Conservation (phyloP, 352 stramenopile species). For the Phytophthora pistaciae region DNA sequence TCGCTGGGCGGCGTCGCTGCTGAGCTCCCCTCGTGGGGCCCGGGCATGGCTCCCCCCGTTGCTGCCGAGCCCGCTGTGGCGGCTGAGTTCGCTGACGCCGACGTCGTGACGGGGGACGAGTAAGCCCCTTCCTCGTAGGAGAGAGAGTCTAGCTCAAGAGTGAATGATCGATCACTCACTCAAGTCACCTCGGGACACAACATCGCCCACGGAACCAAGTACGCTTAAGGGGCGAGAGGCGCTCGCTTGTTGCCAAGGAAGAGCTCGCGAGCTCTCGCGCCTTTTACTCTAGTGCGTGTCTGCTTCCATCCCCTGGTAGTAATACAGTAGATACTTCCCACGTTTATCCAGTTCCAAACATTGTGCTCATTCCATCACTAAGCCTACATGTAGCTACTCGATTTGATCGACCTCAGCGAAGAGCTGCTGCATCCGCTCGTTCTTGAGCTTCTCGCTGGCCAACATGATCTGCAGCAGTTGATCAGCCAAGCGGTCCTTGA, state of each 20-base stretch:
- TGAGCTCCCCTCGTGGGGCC: conserved; percentile 63
- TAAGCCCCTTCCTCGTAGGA: conserved; percentile 28
- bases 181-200: conserved; percentile 19
- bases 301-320: conserved; percentile 43
- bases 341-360: conserved; percentile 22
- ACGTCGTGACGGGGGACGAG: conserved; percentile 54
- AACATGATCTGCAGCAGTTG: conserved; percentile 84
- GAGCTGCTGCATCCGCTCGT: conserved; percentile 76
- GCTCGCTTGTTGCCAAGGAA: conserved; percentile 32
- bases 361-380: conserved; percentile 12
- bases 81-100: conserved; percentile 48
- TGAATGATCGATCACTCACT: neutral
- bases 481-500: conserved; percentile 79
- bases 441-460: conserved; percentile 73
- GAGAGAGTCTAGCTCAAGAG: conserved; percentile 22
- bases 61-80: conserved; percentile 45
- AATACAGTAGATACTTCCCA: conserved; percentile 54
- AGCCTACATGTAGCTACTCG: conserved; percentile 2
- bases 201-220: conserved; percentile 36
- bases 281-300: conserved; percentile 36
- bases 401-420: conserved; percentile 68
- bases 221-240: conserved; percentile 22
- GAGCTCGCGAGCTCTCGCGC: conserved; percentile 19
- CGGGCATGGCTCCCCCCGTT: conserved; percentile 57
- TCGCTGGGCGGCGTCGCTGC: conserved; percentile 67